phyloP scores from a whole-genome alignment of 2,329 filamentous ascomycete species.

The Monosporascus sp. region DNA sequence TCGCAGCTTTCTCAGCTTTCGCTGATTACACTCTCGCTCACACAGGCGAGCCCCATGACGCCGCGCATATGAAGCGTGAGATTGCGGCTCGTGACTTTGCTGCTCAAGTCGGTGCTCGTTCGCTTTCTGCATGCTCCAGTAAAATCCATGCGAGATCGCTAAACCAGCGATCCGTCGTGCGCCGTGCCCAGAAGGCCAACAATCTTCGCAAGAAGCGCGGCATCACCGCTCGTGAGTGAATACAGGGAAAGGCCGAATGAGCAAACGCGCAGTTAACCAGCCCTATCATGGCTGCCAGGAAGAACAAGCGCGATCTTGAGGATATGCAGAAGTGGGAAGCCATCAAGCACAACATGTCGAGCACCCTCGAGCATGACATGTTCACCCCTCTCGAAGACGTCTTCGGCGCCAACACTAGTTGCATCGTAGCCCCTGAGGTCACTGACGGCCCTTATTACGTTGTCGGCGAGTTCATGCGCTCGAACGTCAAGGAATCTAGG shows the following conservation, averaged over 20 bases:
- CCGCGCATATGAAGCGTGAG: conserved; percentile 27
- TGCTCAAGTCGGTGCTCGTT: conserved; percentile 29
- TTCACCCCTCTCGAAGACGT: conserved; percentile 29
- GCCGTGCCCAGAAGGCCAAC: conserved; percentile 34
- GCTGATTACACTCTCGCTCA: conserved; percentile 24
- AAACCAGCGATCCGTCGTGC: conserved; percentile 34
- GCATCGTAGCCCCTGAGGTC: conserved; percentile 29
- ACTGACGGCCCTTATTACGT: conserved; percentile 38
- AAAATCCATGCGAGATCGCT: conserved; percentile 33
- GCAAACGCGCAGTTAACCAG: not conserved
- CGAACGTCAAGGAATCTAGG: conserved; percentile 37
- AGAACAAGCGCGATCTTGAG: conserved; percentile 28
- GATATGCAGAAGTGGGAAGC: conserved; percentile 28
- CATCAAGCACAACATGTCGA: conserved; percentile 30
- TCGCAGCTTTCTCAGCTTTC: conserved; percentile 20
- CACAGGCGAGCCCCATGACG: conserved; percentile 27
- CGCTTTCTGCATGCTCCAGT: conserved; percentile 34
- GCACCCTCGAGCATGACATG: conserved; percentile 21
- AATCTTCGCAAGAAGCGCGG: conserved; percentile 33
- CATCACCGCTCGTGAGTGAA: conserved; percentile 22
- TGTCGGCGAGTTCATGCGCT: conserved; percentile 39
- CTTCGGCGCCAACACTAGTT: conserved; percentile 31
- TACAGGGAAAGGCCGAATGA: not conserved
- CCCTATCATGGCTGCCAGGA: conserved; percentile 18
- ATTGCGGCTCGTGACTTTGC: conserved; percentile 27